phyloP scores from a whole-genome alignment of 805 yeast species.

The Spathaspora arborariae region DNA sequence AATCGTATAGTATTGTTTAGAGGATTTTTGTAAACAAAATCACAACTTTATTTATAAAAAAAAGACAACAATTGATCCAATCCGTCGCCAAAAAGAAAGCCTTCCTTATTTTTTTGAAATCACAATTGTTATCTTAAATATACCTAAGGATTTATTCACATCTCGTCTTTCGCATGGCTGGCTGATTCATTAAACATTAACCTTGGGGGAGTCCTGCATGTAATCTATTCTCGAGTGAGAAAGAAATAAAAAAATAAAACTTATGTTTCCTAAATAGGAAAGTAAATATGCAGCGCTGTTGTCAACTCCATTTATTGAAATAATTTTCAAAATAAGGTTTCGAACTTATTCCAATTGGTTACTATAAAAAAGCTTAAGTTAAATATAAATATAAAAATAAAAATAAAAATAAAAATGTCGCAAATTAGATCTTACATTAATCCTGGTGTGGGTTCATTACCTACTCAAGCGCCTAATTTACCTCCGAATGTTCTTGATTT shows the following conservation, averaged over 20 bases:
- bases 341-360: too few relatives aligned
- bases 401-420: not conserved
- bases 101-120: not conserved
- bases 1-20: too few relatives aligned
- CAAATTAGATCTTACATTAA: constrained; percentile 17
- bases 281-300: not conserved
- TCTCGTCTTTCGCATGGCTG: not conserved
- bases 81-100: not conserved
- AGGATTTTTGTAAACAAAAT: not conserved
- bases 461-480: constrained; percentile 48
- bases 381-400: too few relatives aligned
- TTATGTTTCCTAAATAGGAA: not conserved
- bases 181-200: not conserved
- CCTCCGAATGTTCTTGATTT: constrained; percentile 24
- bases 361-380: too few relatives aligned
- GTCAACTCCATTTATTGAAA: too few relatives aligned
- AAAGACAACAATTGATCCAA: not conserved
- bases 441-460: constrained; percentile 39
- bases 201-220: not conserved
- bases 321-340: not conserved
- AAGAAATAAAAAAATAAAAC: not conserved
- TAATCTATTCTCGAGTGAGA: not conserved
- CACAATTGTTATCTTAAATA: not conserved
- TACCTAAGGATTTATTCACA: not conserved
- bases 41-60: not conserved